A percentile compares a stretch with the other conserved stretches of the same genome.
phyloP scores from a whole-genome alignment of 73 alveolate genomes.

The Paramecium biaurelia region DNA sequence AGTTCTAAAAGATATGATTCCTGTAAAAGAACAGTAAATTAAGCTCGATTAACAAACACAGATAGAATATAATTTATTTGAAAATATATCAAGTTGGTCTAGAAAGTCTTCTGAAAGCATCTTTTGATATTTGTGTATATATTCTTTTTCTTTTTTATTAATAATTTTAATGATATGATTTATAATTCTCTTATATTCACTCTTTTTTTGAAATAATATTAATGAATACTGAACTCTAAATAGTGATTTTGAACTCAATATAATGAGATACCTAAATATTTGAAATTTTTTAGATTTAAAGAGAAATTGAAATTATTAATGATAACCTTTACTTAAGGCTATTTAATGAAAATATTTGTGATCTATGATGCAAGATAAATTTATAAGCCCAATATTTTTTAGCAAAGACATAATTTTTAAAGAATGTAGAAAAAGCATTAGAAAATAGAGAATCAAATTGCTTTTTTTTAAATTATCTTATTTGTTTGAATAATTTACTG shows the following conservation, averaged over 20 bases:
- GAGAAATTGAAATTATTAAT: neutral
- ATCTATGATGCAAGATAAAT: neutral
- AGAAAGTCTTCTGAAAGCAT: neutral
- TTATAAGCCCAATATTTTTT: neutral
- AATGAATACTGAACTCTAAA: neutral
- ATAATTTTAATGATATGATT: neutral
- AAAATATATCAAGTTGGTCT: neutral
- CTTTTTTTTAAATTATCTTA: neutral
- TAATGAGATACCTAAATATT: neutral
- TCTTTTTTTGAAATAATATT: neutral
- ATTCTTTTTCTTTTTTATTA: neutral
- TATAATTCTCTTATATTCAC: neutral
- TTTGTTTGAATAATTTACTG: slow-evolving; percentile 1
- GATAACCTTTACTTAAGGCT: neutral
- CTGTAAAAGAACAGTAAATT: neutral
- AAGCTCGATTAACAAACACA: neutral
- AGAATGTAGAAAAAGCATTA: neutral
- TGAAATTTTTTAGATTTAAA: neutral
- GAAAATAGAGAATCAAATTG: neutral
- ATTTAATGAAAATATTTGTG: neutral
- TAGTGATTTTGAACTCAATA: neutral
- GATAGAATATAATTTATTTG: neutral
- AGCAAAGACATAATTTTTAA: neutral
- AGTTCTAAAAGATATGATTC: neutral
- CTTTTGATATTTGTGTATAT: neutral